These are phyloP conservation scores for Calonectria leucothoes DNA, from an alignment of 2,329 filamentous ascomycete species.

Conservation along the genomic window DNA sequence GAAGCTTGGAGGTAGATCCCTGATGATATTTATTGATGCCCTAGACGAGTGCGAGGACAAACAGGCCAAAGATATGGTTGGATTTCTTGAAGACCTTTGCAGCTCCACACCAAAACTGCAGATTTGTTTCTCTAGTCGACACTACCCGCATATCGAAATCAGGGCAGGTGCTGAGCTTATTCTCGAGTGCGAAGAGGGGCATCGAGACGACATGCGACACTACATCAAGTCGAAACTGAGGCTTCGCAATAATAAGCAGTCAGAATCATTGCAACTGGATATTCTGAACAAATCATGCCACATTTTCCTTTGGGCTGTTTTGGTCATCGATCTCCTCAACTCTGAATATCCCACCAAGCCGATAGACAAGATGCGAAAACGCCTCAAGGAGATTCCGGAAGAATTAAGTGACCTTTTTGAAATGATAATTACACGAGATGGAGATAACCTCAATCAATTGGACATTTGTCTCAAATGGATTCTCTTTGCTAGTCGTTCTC, in stretches of 20 bases:
- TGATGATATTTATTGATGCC: neutral
- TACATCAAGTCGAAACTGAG: neutral
- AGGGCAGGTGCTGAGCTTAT: neutral
- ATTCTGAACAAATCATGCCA: neutral
- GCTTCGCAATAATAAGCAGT: neutral
- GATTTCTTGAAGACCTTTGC: neutral
- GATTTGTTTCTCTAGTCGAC: neutral
- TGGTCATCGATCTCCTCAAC: neutral
- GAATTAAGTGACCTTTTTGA: neutral
- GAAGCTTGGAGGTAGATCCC: neutral
- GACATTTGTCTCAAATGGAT: neutral
- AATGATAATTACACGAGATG: neutral
- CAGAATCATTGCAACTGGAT: neutral
- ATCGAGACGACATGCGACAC: neutral
- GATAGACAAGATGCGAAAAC: neutral
- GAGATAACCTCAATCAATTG: neutral
- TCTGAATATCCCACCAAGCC: neutral
- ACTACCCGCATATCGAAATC: neutral
- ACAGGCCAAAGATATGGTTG: neutral
- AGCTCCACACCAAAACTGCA: neutral
- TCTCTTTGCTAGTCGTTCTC: neutral
- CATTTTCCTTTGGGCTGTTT: neutral
- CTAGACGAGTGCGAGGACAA: neutral
- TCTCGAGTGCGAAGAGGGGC: neutral
- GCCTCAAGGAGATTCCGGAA: neutral